Percentiles rank a stretch among this genome's conserved stretches.
These are phyloP conservation scores for Urtica urens DNA, from an alignment of 306 rosid genomes.

Conservation along the genomic window DNA sequence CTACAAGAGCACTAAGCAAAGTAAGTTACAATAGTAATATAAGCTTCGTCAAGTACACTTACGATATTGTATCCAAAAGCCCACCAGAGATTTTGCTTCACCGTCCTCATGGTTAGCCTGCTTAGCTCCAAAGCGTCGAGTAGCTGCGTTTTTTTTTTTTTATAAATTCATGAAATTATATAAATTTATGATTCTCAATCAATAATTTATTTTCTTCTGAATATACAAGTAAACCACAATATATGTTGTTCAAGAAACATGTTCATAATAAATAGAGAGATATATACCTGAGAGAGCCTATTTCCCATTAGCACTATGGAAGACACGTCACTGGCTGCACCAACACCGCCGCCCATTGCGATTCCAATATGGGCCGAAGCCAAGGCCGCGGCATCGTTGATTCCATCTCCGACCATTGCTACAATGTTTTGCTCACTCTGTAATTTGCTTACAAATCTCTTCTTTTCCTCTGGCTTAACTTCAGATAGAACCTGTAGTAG, in stretches of 20 bases:
- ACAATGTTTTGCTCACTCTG: slow-evolving; percentile 53
- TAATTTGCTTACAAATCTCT: slow-evolving; percentile 55
- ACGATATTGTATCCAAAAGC: slow-evolving; percentile 88
- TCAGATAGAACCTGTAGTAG: slow-evolving; percentile 56
- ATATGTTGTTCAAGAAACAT: too few species aligned
- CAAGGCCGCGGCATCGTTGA: slow-evolving; percentile 95
- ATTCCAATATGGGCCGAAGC: slow-evolving; percentile 83
- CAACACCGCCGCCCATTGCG: slow-evolving; percentile 95
- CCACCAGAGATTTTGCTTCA: slow-evolving; percentile 97
- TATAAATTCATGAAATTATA: too few species aligned
- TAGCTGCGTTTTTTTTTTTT: too few species aligned
- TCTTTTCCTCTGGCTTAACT: slow-evolving; percentile 77
- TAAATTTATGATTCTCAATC: too few species aligned
- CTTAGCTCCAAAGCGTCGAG: slow-evolving; percentile 97
- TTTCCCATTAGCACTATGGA: slow-evolving; percentile 85
- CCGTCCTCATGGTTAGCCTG: slow-evolving; percentile 82
- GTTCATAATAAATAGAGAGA: not conserved
- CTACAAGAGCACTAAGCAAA: too few species aligned
- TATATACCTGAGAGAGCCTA: slow-evolving; percentile 71
- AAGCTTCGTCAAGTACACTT: slow-evolving; percentile 28
- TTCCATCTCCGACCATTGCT: slow-evolving; percentile 99
- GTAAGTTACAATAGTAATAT: not conserved
- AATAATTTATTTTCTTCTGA: too few species aligned
- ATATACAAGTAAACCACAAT: too few species aligned
- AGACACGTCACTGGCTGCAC: slow-evolving; percentile 98